Conservation (phyloP, 257 asterid species). For the Plantago elongata region DNA sequence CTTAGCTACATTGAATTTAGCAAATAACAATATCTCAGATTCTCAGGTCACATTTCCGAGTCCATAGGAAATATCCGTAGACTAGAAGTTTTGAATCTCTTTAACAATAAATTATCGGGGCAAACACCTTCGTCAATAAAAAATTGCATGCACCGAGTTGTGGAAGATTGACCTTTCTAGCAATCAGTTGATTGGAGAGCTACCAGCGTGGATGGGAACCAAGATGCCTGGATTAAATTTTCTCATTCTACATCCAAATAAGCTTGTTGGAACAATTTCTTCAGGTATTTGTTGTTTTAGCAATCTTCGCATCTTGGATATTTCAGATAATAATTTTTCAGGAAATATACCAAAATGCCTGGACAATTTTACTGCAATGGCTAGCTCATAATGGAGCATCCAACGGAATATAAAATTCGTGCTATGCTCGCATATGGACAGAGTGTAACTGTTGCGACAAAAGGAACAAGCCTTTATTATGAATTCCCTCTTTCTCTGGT, state of each 20-base stretch:
- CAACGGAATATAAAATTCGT: too few relatives aligned
- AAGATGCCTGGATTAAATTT: neutral
- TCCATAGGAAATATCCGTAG: constrained; percentile 5
- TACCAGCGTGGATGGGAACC: constrained; percentile 3
- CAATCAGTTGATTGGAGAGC: neutral
- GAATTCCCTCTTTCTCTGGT: neutral
- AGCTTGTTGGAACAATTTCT: neutral
- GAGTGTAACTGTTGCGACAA: neutral
- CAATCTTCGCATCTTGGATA: constrained; percentile 1
- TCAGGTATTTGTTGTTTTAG: neutral
- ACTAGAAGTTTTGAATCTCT: neutral
- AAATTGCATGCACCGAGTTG: constrained; percentile 1
- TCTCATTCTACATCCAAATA: constrained; percentile 9
- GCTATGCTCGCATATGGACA: too few relatives aligned
- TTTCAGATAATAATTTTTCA: neutral
- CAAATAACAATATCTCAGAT: constrained; percentile 8
- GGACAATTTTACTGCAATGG: constrained; percentile 3
- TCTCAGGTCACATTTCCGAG: constrained; percentile 9
- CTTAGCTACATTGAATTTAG: neutral
- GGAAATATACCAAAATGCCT: neutral
- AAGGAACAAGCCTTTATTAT: neutral
- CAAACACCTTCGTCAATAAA: constrained; percentile 7
- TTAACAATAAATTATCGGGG: constrained; percentile 6
- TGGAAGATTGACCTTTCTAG: constrained; percentile 8
- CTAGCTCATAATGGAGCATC: too few relatives aligned